Evolutionary conservation across 1,139 yeast species (phyloP).

Genomic region (Lodderomyces metapsilosis): DNA sequence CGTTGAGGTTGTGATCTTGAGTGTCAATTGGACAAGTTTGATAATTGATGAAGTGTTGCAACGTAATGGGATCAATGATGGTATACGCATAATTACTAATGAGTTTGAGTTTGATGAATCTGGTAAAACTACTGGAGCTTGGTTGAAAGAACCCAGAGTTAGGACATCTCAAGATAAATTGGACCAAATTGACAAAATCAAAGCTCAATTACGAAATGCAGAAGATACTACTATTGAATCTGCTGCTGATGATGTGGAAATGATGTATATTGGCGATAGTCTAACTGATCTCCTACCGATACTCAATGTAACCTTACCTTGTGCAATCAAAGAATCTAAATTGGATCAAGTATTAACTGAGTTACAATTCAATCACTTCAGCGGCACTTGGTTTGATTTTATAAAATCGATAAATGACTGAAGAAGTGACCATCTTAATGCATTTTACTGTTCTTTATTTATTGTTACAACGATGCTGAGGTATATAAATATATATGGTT

Average conservation of each 20-base stretch:
- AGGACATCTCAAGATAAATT: slow-evolving; percentile 62
- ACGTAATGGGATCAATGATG: no score
- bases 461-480: no score
- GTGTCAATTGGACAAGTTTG: slow-evolving; percentile 64
- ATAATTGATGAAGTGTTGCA: slow-evolving; percentile 40
- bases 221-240: no score
- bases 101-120: slow-evolving; percentile 43
- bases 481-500: not conserved
- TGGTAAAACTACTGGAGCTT: slow-evolving; percentile 37
- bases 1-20: slow-evolving; percentile 48
- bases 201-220: not conserved
- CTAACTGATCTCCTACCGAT: slow-evolving; percentile 59
- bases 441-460: no score
- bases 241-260: not conserved
- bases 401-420: slow-evolving; percentile 4
- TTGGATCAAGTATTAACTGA: slow-evolving; percentile 7
- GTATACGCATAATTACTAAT: no score
- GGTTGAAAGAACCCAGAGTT: slow-evolving; percentile 21
- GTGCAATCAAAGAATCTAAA: slow-evolving; percentile 39
- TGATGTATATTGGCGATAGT: slow-evolving; percentile 66
- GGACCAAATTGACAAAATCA: slow-evolving; percentile 18
- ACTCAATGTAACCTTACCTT: slow-evolving; percentile 48
- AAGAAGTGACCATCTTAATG: not conserved
- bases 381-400: slow-evolving; percentile 15
- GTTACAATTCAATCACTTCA: slow-evolving; percentile 5